phyloP scores from a whole-genome alignment of 306 rosid genomes.

The Myrica gale region DNA sequence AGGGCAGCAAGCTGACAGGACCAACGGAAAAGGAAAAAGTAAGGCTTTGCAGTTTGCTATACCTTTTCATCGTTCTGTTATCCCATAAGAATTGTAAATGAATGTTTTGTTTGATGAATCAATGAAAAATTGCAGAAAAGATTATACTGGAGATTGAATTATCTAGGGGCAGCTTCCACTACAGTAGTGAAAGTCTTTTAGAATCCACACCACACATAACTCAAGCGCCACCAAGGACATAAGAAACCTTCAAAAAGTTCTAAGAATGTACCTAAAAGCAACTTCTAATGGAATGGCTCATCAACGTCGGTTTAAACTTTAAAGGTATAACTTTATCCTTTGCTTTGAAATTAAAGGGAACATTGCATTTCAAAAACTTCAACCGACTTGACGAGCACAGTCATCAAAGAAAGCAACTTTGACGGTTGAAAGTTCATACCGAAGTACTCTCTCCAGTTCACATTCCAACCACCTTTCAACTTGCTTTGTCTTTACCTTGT shows the following conservation, averaged over 20 bases:
- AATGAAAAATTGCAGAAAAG: not conserved
- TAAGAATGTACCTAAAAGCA: constrained; percentile 36
- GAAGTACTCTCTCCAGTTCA: constrained; percentile 30
- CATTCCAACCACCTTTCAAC: constrained; percentile 15
- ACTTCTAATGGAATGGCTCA: constrained; percentile 32
- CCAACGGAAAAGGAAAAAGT: no score
- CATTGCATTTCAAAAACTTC: constrained; percentile 13
- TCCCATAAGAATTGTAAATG: not conserved
- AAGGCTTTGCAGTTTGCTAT: not conserved
- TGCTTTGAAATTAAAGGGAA: constrained; percentile 33
- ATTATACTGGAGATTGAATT: constrained; percentile 12
- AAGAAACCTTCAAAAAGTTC: constrained; percentile 27
- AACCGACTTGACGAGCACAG: constrained; percentile 21
- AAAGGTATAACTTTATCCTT: constrained; percentile 32
- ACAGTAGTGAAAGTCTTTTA: constrained; percentile 8
- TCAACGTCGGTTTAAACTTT: constrained; percentile 28
- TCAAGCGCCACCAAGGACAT: constrained; percentile 23
- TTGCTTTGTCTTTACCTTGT: constrained; percentile 19
- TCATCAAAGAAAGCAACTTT: constrained; percentile 29
- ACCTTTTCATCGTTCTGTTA: not conserved
- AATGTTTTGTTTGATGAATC: constrained; percentile 6
- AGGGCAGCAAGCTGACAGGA: no score
- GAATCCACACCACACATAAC: constrained; percentile 15
- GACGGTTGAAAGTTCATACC: constrained; percentile 33
- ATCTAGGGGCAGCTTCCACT: constrained; percentile 19